phyloP scores from a whole-genome alignment of 192 early-diverging fungal genomes.

The Dimargaris xerosporica region DNA sequence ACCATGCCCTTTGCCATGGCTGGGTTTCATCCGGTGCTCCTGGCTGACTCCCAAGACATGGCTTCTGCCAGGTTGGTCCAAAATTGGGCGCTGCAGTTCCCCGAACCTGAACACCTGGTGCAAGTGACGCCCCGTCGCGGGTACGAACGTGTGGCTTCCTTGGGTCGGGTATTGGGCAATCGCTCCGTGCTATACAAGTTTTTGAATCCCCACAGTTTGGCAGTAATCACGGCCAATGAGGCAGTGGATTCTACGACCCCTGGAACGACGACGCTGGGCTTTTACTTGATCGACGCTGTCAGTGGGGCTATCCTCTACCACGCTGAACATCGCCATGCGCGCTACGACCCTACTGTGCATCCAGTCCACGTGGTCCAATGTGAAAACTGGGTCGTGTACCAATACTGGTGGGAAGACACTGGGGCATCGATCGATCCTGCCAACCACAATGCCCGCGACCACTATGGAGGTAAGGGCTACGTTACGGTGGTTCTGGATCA shows the following conservation, averaged over 20 bases:
- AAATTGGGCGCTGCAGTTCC: background rate
- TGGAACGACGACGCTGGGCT: constrained; percentile 26
- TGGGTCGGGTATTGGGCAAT: constrained; percentile 87
- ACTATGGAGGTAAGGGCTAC: constrained; percentile 38
- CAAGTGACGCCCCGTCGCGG: background rate
- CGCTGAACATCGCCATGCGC: constrained; percentile 40
- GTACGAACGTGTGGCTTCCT: constrained; percentile 56
- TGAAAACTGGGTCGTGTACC: constrained; percentile 82
- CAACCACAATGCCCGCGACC: too few species aligned
- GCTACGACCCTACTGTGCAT: constrained; percentile 16
- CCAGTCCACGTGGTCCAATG: constrained; percentile 52
- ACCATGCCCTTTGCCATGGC: background rate
- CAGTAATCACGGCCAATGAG: constrained; percentile 50
- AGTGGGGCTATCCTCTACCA: constrained; percentile 71
- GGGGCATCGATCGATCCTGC: constrained; percentile 8
- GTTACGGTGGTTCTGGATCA: constrained; percentile 73
- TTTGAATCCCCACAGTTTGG: constrained; percentile 84
- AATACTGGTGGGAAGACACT: constrained; percentile 56
- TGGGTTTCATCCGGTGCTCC: background rate
- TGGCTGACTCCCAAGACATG: constrained; percentile 13
- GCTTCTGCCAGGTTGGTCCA: constrained; percentile 4
- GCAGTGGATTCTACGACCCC: constrained; percentile 12
- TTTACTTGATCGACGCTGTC: constrained; percentile 82
- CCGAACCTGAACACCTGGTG: constrained; percentile 8
- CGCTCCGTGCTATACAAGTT: constrained; percentile 98